These are phyloP conservation scores for Apiotrichum laibachii DNA, from an alignment of 1,284 basidiomycete species.

Conservation along the genomic window DNA sequence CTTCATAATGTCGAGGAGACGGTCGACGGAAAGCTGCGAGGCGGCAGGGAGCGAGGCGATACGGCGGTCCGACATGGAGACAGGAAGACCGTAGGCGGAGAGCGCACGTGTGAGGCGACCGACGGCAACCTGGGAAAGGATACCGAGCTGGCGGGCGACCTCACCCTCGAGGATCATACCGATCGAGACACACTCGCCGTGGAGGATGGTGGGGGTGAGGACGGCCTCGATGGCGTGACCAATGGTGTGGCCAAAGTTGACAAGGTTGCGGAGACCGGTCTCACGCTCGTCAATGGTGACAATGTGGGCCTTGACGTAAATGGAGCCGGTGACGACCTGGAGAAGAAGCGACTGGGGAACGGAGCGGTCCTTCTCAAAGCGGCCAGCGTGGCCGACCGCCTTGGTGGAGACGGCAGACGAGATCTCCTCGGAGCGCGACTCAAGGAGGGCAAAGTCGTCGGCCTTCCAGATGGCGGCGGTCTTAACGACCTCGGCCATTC, in stretches of 20 bases:
- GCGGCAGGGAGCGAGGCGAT: constrained; percentile 70
- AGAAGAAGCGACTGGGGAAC: constrained; percentile 65
- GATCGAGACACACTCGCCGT: constrained; percentile 88
- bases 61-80: constrained; percentile 71
- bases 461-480: constrained; percentile 96
- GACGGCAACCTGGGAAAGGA: constrained; percentile 81
- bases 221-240: constrained; percentile 95
- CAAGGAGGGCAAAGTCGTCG: constrained; percentile 76
- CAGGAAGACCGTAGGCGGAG: constrained; percentile 81
- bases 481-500: constrained; percentile 96
- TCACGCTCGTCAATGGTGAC: constrained; percentile 93
- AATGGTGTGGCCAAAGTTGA: constrained; percentile 96
- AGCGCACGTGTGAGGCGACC: constrained; percentile 79
- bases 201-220: constrained; percentile 82
- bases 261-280: constrained; percentile 89
- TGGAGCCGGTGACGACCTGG: constrained; percentile 78
- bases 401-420: constrained; percentile 68
- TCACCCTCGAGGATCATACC: constrained; percentile 95
- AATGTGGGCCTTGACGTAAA: constrained; percentile 89
- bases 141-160: constrained; percentile 78
- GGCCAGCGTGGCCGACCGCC: constrained; percentile 60
- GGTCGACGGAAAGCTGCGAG: constrained; percentile 70
- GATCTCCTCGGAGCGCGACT: constrained; percentile 77
- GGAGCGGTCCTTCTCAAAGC: constrained; percentile 66
- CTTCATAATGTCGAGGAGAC: constrained; percentile 82